Base-by-base conservation (phyloP, 805 yeast species). In the Wickerhamomyces queroliae region DNA sequence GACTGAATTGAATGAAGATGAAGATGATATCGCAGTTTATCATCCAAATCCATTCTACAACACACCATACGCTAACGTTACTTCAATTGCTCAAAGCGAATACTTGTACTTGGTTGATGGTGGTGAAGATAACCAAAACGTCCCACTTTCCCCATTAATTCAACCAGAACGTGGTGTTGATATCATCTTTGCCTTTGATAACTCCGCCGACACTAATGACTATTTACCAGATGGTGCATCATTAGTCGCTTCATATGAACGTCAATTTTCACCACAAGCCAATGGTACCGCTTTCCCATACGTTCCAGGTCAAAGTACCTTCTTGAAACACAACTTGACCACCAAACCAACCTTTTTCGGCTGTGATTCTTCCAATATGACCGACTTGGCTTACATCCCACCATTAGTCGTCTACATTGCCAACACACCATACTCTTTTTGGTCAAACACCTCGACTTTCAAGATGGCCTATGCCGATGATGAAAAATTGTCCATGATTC, bases 381-480 rank as follows among this genome's bases (percentile, higher is more conserved):
- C 89, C 7, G 63, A 59, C 13, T 65, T 81, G 43, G 56, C 67
- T 33, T 64, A 69, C 21, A 65, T 69, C 30, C 89, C 90, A 21
- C 95, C 95, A 2, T 67, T 87, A 41, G 70, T 88, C 30, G 76
- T 88, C n/a, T 86, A 83, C 53, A 69, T 76, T 40, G 90, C 95
- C 35, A 88, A 88, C 58, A 59, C 79, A 39, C 83, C 86, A 26
- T 80, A 74, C 58, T 67, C 81, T 21, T 80, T 58, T 55, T 63
- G 66, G 53, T 73, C 91, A 24, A 88, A 87, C 59, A 75, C 83
- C n/a, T 76, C 87, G 2, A 84, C 95, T 7, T 76, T 71, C 59
- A 69, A 83, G 59, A 63, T 87, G 67, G 62, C 75, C 3, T 87
- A 84, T 55, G 61, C 67, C 2, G 73, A 72, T 33, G 68, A 67